Evolutionary conservation across 345 rosid genomes (phyloP).

Genomic region (Diplotaxis tenuifolia): DNA sequence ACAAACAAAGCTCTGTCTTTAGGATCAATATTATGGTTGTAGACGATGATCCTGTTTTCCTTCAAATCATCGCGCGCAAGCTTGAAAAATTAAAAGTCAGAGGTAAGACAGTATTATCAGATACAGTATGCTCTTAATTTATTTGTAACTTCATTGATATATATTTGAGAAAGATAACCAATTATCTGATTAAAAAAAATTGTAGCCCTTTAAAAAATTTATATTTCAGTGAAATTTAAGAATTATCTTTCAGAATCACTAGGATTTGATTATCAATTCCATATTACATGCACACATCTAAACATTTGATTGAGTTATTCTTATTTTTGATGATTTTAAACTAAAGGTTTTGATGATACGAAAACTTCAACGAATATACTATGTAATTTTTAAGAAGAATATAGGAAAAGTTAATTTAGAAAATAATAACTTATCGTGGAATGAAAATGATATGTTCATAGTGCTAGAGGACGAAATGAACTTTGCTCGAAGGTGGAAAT

Average conservation of each 20-base stretch:
- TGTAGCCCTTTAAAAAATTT: not conserved
- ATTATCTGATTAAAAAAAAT: not conserved
- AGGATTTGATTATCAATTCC: not conserved
- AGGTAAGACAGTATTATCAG: constrained; percentile 42
- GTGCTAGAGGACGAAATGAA: not conserved
- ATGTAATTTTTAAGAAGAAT: not conserved
- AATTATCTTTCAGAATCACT: not conserved
- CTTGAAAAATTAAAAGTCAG: constrained; percentile 40
- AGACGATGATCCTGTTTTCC: constrained; percentile 61
- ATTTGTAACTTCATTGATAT: not conserved
- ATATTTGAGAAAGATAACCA: not conserved
- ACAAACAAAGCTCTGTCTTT: constrained; percentile 22
- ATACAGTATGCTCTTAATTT: not conserved
- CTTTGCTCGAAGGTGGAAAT: not conserved
- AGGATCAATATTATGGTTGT: constrained; percentile 52
- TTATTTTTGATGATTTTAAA: not conserved
- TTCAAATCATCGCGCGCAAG: constrained; percentile 46
- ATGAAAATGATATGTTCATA: not conserved
- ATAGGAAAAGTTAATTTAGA: not conserved
- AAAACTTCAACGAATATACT: not conserved
- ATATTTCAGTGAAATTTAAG: not conserved
- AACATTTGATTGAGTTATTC: not conserved
- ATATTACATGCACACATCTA: constrained; percentile 18
- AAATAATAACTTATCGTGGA: not conserved
- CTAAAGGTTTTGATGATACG: not conserved